Evolutionary conservation across 2,329 filamentous ascomycete species (phyloP).

Genomic region (Cucurbitaria berberidis): DNA sequence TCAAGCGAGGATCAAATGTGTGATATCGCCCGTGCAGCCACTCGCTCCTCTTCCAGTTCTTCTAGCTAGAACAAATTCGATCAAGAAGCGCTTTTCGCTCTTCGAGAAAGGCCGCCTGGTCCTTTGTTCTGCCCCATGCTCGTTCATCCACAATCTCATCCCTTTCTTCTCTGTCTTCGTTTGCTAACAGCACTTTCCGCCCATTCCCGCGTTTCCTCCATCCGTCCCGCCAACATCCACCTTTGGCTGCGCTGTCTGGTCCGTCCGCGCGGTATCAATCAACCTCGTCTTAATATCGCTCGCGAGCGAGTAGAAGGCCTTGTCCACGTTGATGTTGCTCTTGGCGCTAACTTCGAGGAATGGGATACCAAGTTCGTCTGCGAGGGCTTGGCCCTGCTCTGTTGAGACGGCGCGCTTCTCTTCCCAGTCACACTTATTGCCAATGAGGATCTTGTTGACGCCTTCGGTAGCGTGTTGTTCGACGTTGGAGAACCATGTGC

Average conservation of each 20-base stretch:
- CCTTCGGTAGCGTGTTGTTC: slow-evolving; percentile 98
- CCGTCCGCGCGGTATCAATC: slow-evolving; percentile 86
- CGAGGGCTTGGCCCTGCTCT: slow-evolving; percentile 89
- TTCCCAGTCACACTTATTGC: slow-evolving; percentile 99
- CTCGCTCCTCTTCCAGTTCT: not conserved
- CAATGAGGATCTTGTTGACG: slow-evolving; percentile 99
- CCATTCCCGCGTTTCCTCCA: slow-evolving; percentile 36
- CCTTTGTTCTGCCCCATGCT: not conserved
- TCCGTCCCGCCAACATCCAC: slow-evolving; percentile 45
- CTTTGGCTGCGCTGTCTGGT: slow-evolving; percentile 49
- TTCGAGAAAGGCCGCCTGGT: not conserved
- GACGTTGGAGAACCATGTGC: slow-evolving; percentile 99
- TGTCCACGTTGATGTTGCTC: slow-evolving; percentile 99
- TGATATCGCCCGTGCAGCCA: not conserved
- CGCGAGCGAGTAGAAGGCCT: slow-evolving; percentile 95
- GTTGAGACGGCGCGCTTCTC: slow-evolving; percentile 95
- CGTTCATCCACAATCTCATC: not conserved
- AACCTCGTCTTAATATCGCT: slow-evolving; percentile 98
- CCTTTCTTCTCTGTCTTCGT: not conserved
- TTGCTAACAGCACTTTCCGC: slow-evolving; percentile 49
- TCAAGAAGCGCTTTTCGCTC: not conserved
- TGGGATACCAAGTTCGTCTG: slow-evolving; percentile 93
- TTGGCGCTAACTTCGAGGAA: slow-evolving; percentile 99
- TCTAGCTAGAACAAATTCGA: not conserved
- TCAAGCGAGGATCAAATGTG: slow-evolving; percentile 2